Base-by-base conservation (phyloP, 805 yeast genomes). In the Zygosaccharomyces lentus region DNA sequence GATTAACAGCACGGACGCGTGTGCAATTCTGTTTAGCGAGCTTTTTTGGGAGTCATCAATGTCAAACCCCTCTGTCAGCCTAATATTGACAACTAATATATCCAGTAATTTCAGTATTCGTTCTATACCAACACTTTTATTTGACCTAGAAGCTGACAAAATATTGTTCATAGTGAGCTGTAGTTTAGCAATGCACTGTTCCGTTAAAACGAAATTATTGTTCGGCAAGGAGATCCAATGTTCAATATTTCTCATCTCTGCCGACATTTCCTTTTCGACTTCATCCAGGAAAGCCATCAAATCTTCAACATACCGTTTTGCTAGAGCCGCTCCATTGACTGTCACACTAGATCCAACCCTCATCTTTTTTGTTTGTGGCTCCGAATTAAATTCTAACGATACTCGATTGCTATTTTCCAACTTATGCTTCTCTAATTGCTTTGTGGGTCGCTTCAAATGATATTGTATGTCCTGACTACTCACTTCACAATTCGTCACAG, bases 1-100 rank as follows among this genome's bases (percentile, higher is more conserved):
- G 4, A 77, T 59, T 3, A 73, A 49, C 2, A 66, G 59, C 2
- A 72, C 59, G 1, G 77, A 70, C 31, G 51, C 26, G 19, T 67
- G 53, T 5, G 69, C 66, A 36, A 60, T 61, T 25, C 43, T 56
- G 17, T 61, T 64, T n/a, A 55, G 24, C 13, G 45, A 4, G n/a
- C 35, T 19, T 2, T 41, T 37, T 15, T 23, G 34, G 16, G 45
- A 41, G 25, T 24, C 35, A 16, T 40, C 34, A 41, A 30, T 19
- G 34, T 24, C 37, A 5, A 32, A 23, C 7, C 32, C 24, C 8
- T 41, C 31, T 3, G 2, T n/a, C 12, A 45, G 13, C 32, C 43
- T 46, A 4, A 64, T 53, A 41, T 59, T 61, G 3, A 37, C 26
- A 3, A 55, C 45, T 41, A 62, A 46, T 6, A 53, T 30, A 25